Conservation (phyloP, 257 asterid genomes). For the Solanum pinnatisectum region DNA sequence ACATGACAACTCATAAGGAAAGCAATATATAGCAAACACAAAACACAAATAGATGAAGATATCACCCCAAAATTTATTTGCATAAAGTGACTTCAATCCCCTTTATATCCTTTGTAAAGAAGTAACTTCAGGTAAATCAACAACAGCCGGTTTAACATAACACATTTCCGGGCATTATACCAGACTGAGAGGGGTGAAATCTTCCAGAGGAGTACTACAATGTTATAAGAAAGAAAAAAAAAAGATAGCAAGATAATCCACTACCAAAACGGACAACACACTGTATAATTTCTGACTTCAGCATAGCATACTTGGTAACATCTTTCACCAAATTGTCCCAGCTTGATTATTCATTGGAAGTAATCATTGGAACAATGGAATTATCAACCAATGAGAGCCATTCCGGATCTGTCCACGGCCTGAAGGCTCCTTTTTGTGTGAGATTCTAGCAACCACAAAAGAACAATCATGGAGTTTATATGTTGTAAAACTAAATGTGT, state of each 20-base stretch:
- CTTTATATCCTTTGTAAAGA: not conserved
- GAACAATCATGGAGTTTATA: not conserved
- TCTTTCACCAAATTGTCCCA: not conserved
- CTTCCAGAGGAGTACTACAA: not conserved
- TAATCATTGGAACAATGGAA: not conserved
- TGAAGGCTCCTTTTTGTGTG: not conserved
- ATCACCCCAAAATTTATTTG: not conserved
- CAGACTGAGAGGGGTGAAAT: not conserved
- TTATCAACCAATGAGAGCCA: not conserved
- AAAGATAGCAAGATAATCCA: not conserved
- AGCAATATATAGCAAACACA: not conserved
- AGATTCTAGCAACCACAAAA: constrained; percentile 1
- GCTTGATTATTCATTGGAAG: not conserved
- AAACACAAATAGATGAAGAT: not conserved
- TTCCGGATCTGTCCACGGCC: not conserved
- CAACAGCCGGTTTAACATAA: not conserved
- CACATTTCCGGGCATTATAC: not conserved
- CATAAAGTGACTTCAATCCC: not conserved
- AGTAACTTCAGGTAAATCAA: not conserved
- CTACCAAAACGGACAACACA: not conserved
- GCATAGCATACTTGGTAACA: not conserved
- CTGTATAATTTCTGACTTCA: not conserved
- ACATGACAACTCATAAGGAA: not conserved
- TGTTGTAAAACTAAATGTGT: not conserved
- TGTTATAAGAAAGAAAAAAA: not conserved